These are phyloP conservation scores for Somion occarium DNA, from an alignment of 1,284 basidiomycete species.

Conservation along the genomic window DNA sequence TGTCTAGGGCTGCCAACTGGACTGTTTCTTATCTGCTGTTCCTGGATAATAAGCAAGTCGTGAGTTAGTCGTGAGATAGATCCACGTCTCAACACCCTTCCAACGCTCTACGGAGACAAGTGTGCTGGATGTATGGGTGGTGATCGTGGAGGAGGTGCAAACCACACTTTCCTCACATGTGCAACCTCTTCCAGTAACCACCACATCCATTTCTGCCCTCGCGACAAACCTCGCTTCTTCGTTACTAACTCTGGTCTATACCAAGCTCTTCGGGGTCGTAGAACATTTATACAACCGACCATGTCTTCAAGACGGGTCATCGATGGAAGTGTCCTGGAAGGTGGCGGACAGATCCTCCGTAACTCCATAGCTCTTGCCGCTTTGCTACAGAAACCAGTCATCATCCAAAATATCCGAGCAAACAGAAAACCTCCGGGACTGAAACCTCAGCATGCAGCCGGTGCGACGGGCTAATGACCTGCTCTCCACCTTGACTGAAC, in stretches of 20 bases:
- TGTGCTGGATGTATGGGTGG: background rate
- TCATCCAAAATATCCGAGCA: constrained; percentile 54
- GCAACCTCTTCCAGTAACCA: background rate
- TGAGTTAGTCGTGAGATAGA: background rate
- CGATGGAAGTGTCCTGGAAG: constrained; percentile 47
- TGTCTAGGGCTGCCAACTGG: background rate
- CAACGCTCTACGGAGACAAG: background rate
- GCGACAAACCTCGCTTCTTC: no score
- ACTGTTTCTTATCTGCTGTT: constrained; percentile 5
- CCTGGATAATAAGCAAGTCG: background rate
- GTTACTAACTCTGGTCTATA: no score
- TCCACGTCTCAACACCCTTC: background rate
- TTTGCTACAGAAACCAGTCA: constrained; percentile 50
- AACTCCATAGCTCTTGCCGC: constrained; percentile 60
- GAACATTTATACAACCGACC: background rate
- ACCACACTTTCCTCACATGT: background rate
- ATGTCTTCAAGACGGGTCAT: constrained; percentile 20
- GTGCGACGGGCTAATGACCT: constrained; percentile 28
- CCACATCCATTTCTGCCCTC: background rate
- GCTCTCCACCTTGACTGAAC: background rate
- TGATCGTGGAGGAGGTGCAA: background rate
- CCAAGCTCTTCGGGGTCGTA: no score
- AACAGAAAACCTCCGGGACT: constrained; percentile 55
- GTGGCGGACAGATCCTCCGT: constrained; percentile 69
- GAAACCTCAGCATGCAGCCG: constrained; percentile 64